Evolutionary conservation across 768 basidiomycete species (phyloP).

Genomic region (Lyophyllum atratum): DNA sequence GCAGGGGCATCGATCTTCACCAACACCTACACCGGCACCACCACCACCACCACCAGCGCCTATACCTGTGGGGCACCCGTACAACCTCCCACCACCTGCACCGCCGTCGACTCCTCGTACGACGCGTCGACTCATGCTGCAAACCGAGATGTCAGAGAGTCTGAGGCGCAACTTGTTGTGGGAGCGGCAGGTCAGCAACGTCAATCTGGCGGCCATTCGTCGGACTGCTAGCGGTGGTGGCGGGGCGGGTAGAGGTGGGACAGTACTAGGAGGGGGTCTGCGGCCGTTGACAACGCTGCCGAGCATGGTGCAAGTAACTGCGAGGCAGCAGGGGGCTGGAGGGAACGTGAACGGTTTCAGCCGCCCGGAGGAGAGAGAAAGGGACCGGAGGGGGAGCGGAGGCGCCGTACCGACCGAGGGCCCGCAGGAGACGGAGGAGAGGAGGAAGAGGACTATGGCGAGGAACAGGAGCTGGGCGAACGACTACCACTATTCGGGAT

Average conservation of each 20-base stretch:
- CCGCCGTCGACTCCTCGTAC: conserved; percentile 83
- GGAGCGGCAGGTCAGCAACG: conserved; percentile 70
- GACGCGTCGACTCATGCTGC: conserved; percentile 81
- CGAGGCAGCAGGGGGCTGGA: conserved; percentile 27
- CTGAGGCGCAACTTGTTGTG: conserved; percentile 79
- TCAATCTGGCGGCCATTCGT: conserved; percentile 41
- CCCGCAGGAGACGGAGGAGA: conserved; percentile 41
- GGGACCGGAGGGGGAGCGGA: conserved; percentile 18
- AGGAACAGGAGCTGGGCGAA: conserved; percentile 66
- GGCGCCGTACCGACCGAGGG: conserved; percentile 15
- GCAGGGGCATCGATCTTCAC: conserved; percentile 15
- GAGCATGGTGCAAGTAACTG: conserved; percentile 42
- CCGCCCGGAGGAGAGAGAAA: conserved; percentile 3
- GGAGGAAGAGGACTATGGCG: conserved; percentile 47
- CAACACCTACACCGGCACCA: conserved; percentile 38
- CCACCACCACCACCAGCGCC: conserved; percentile 42
- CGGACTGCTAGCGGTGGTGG: conserved; percentile 32
- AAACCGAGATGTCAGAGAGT: conserved; percentile 84
- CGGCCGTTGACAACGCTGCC: conserved; percentile 35
- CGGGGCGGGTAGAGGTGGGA: conserved; percentile 17
- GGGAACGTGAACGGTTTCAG: background rate
- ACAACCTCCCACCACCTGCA: conserved; percentile 68
- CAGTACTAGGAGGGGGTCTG: conserved; percentile 23
- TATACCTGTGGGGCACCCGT: conserved; percentile 64
- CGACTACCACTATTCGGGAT: conserved; percentile 66